Percentiles rank a stretch among this genome's conserved stretches.
Evolutionary conservation across 2,329 filamentous ascomycete genomes (phyloP).

Genomic region (Fusarium sp.): DNA sequence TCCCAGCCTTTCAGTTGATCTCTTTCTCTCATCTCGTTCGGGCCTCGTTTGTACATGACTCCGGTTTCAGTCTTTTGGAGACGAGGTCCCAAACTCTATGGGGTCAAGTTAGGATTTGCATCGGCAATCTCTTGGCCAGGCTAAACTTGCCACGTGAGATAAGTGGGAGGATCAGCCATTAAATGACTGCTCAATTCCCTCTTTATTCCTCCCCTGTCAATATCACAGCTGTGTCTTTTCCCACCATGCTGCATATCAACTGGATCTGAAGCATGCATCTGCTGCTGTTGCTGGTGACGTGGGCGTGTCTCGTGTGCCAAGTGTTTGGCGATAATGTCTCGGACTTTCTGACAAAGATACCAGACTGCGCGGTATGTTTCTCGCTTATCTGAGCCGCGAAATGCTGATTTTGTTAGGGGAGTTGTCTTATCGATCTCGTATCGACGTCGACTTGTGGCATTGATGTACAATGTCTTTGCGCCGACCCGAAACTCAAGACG

Average conservation of each 20-base stretch:
- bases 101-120: background rate
- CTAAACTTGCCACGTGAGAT: background rate
- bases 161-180: background rate
- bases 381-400: fast-evolving
- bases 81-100: background rate
- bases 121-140: background rate
- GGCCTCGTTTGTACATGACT: background rate
- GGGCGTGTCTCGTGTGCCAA: background rate
- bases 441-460: constrained; percentile 1
- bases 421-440: constrained; percentile 1
- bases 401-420: background rate
- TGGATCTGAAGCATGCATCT: background rate
- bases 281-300: constrained; percentile 2
- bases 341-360: background rate
- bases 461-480: constrained; percentile 3
- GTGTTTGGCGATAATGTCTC: background rate
- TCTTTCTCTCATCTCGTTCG: fast-evolving
- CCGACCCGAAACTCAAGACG: background rate
- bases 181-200: background rate
- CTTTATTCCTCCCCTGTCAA: background rate
- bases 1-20: fast-evolving
- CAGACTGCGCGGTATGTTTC: constrained; percentile 4
- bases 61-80: background rate
- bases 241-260: background rate
- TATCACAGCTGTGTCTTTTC: background rate